Evolutionary conservation across 2,329 filamentous ascomycete genomes (phyloP), one percentile per base, ranked within the genome.

Genomic region (Chalara sp.): DNA sequence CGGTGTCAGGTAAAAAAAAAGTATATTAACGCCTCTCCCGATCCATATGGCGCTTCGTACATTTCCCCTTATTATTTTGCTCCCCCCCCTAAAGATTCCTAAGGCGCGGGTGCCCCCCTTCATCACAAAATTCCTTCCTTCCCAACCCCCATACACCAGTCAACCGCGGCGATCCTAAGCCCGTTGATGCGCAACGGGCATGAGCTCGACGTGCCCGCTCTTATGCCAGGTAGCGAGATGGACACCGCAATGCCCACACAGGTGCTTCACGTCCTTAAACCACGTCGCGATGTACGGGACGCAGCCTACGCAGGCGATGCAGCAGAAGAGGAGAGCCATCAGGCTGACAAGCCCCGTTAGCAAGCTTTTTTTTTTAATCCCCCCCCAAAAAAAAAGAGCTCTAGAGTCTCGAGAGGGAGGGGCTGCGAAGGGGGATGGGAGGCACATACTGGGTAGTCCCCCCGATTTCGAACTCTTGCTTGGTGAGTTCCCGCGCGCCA

Each of bases 211-310:
- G 21, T 21, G 21, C 3, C 21, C 21, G 21, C 21, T 21, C 21
- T 21, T 21, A 21, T 21, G 21, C 21, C 21, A 21, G 21, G 21
- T 21, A 21, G 21, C 21, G 21, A 21, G 21, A 3, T 21, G 21
- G 35, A 37, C 63, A 21, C 69, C 68, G 53, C 70, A 73, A 12
- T 65, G 61, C 2, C 68, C 68, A 48, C 70, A 72, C 55, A 69
- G 70, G 57, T 72, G 71, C 61, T 70, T 63, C n/a, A 69, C 68
- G 44, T 72, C 69, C 59, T 73, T 72, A 53, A 68, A 64, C 51
- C 65, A 68, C 42, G 65, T 67, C 52, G 70, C 65, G 30, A 70
- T 29, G 49, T 72, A 73, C 1, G 70, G 70, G 33, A 72, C 67
- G 53, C 70, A 73, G 28, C 70, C 68, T 31, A 72, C 51, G 52